phyloP scores from a whole-genome alignment of 2,329 filamentous ascomycete genomes.

The Pyrenophora tritici-repentis region DNA sequence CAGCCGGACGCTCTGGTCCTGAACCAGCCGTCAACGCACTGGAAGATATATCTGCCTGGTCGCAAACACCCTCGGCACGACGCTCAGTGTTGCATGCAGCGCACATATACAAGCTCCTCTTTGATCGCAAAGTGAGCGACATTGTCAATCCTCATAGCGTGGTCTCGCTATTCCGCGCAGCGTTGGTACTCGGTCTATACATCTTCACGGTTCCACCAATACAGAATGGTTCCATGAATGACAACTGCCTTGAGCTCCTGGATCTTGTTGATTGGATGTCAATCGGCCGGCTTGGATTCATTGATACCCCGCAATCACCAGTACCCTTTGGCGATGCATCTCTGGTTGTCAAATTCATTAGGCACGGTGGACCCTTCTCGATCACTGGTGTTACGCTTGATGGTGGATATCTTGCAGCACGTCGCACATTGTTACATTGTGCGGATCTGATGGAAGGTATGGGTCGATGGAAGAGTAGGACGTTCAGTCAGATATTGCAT shows the following conservation, averaged over 20 bases:
- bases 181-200: slow-evolving; percentile 58
- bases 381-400: slow-evolving; percentile 56
- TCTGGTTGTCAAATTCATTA: slow-evolving; percentile 52
- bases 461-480: slow-evolving; percentile 57
- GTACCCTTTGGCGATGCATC: slow-evolving; percentile 37
- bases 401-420: slow-evolving; percentile 58
- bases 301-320: slow-evolving; percentile 33
- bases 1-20: slow-evolving; percentile 57
- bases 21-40: slow-evolving; percentile 55
- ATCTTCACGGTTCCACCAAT: slow-evolving; percentile 54
- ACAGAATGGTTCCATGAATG: slow-evolving; percentile 36
- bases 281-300: slow-evolving; percentile 54
- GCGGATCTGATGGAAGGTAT: slow-evolving; percentile 59
- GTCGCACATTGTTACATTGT: slow-evolving; percentile 58
- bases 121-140: slow-evolving; percentile 58
- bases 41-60: slow-evolving; percentile 58
- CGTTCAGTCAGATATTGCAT: slow-evolving; percentile 58
- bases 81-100: slow-evolving; percentile 59
- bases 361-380: slow-evolving; percentile 54
- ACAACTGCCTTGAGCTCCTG: slow-evolving; percentile 52
- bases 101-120: slow-evolving; percentile 58
- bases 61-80: slow-evolving; percentile 56
- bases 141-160: slow-evolving; percentile 58
- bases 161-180: slow-evolving; percentile 57
- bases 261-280: slow-evolving; percentile 57